phyloP scores from a whole-genome alignment of 208 protist genomes.

The Trypanosoma platydactyli region DNA sequence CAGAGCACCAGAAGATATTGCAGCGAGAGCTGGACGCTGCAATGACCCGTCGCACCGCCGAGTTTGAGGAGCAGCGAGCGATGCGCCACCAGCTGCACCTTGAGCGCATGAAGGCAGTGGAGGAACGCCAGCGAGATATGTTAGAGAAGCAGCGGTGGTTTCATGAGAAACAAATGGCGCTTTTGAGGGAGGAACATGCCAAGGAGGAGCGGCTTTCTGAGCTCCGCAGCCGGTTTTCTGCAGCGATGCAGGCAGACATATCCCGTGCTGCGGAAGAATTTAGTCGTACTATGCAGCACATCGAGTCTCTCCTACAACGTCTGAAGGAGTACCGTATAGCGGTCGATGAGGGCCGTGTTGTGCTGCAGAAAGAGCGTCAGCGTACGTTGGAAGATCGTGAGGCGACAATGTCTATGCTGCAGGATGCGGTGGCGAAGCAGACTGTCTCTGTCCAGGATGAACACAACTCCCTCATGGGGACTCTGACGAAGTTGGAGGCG shows the following conservation, averaged over 20 bases:
- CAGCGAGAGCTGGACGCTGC: slow-evolving; percentile 54
- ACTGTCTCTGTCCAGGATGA: slow-evolving; percentile 46
- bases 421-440: slow-evolving; percentile 52
- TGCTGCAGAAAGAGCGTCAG: slow-evolving; percentile 40
- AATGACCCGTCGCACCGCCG: slow-evolving; percentile 44
- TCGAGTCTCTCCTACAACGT: slow-evolving; percentile 38
- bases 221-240: slow-evolving; percentile 36
- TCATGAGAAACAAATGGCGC: slow-evolving; percentile 62
- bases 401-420: slow-evolving; percentile 35
- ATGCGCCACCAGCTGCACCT: slow-evolving; percentile 58
- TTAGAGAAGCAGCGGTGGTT: slow-evolving; percentile 52
- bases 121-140: slow-evolving; percentile 54
- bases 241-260: slow-evolving; percentile 51
- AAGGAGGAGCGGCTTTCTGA: slow-evolving; percentile 57
- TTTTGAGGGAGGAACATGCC: slow-evolving; percentile 49
- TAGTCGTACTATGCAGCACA: slow-evolving; percentile 28
- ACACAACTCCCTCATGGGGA: slow-evolving; percentile 37
- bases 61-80: slow-evolving; percentile 61
- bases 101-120: slow-evolving; percentile 56
- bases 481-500: slow-evolving; percentile 46
- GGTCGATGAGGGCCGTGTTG: slow-evolving; percentile 42
- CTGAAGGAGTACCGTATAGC: slow-evolving; percentile 51
- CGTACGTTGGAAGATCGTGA: slow-evolving; percentile 36
- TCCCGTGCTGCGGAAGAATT: slow-evolving; percentile 36
- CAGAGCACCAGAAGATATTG: slow-evolving; percentile 61